Percentiles rank a stretch among this genome's conserved stretches.
Evolutionary conservation across 352 stramenopile genomes (phyloP).

Genomic region (Pythium phragmitis): DNA sequence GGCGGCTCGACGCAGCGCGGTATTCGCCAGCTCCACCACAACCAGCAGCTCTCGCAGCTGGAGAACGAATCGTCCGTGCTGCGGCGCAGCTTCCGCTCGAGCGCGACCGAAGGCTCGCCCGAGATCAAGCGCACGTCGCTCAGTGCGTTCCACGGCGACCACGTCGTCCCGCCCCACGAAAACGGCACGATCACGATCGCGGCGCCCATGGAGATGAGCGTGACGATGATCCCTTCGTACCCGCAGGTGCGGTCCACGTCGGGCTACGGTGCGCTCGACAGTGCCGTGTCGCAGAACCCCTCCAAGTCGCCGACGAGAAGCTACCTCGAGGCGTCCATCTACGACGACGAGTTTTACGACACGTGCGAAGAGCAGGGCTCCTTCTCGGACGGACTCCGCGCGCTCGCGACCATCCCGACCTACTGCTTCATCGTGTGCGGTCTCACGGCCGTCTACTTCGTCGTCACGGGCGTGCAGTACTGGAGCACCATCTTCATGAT

Average conservation of each 20-base stretch:
- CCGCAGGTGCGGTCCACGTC: conserved; percentile 24
- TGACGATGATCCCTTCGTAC: conserved; percentile 27
- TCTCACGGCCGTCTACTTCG: conserved; percentile 85
- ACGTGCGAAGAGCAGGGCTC: conserved; percentile 61
- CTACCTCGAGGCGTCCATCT: conserved; percentile 60
- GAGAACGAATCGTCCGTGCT: conserved; percentile 46
- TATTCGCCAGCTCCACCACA: conserved; percentile 69
- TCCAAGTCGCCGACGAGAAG: conserved; percentile 49
- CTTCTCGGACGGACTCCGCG: conserved; percentile 59
- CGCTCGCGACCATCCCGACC: conserved; percentile 66
- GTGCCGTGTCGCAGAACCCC: conserved; percentile 29
- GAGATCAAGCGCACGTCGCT: conserved; percentile 18
- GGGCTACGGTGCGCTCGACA: conserved; percentile 59
- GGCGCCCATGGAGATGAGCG: conserved; percentile 17
- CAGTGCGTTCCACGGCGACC: not conserved
- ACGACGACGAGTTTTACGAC: conserved; percentile 75
- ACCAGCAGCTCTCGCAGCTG: conserved; percentile 70
- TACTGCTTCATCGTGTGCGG: conserved; percentile 80
- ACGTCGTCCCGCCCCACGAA: no score
- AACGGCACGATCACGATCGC: not conserved
- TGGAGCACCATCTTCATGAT: conserved; percentile 90
- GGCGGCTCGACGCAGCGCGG: conserved; percentile 63
- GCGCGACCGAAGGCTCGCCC: conserved; percentile 19
- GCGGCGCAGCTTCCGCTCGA: conserved; percentile 28
- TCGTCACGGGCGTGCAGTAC: conserved; percentile 86